phyloP scores from a whole-genome alignment of 2,329 filamentous ascomycete species.

The Xylaria sp. region DNA sequence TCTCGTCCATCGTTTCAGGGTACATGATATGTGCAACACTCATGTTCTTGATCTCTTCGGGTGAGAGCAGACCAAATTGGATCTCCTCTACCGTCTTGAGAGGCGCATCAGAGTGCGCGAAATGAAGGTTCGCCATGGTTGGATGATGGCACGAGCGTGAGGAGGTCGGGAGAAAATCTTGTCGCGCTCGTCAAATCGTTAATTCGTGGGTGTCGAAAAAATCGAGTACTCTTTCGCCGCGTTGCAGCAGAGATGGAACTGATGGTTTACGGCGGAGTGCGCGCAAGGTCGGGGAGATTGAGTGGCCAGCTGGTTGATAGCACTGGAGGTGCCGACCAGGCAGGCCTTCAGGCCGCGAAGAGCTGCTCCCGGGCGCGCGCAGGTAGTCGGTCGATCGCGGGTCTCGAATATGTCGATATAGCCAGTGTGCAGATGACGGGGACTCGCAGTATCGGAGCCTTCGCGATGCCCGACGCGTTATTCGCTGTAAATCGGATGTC shows the following conservation, averaged over 20 bases:
- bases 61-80: constrained; percentile 96
- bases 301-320: constrained; percentile 42
- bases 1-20: constrained; percentile 99
- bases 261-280: constrained; percentile 22
- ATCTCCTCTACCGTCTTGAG: constrained; percentile 98
- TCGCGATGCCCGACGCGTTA: constrained; percentile 60
- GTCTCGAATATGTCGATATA: constrained; percentile 43
- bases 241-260: constrained; percentile 33
- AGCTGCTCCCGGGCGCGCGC: constrained; percentile 35
- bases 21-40: constrained; percentile 96
- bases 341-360: constrained; percentile 45
- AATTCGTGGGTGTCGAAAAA: constrained; percentile 1
- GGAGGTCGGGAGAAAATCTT: neutral
- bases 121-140: constrained; percentile 91
- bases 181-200: constrained; percentile 34
- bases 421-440: constrained; percentile 39
- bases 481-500: constrained; percentile 46
- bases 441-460: constrained; percentile 40
- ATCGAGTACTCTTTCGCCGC: neutral
- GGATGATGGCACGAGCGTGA: constrained; percentile 32
- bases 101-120: constrained; percentile 90
- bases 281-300: constrained; percentile 38
- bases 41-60: constrained; percentile 99
- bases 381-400: constrained; percentile 30
- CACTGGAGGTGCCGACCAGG: constrained; percentile 49